Conservation (phyloP, 306 rosid species). For the Albizia julibrissin region DNA sequence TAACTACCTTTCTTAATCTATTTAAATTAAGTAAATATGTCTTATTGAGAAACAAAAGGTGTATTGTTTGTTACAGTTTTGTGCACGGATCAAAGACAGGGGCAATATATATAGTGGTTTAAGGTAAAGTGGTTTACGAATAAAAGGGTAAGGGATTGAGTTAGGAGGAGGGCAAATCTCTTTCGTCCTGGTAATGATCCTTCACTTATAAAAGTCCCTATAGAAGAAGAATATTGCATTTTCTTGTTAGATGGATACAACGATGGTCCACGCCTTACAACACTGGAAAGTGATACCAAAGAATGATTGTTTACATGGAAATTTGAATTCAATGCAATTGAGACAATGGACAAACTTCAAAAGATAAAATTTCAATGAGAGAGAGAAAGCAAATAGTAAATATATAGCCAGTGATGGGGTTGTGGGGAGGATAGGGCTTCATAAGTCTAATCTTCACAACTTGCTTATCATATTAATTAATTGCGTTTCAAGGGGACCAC, state of each 20-base stretch:
- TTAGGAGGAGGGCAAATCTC: conserved; percentile 38
- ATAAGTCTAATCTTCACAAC: conserved; percentile 44
- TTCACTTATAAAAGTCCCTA: conserved; percentile 43
- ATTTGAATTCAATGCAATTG: not conserved
- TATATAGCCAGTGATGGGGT: not conserved
- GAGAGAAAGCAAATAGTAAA: not conserved
- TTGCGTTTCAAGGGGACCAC: conserved; percentile 51
- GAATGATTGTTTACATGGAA: conserved; percentile 40
- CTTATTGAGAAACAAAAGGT: no score
- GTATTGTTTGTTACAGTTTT: no score
- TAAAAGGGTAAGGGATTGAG: conserved; percentile 14
- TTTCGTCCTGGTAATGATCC: conserved; percentile 41
- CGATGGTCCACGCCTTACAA: conserved; percentile 51
- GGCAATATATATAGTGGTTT: not conserved
- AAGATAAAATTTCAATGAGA: not conserved
- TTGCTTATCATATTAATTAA: conserved; percentile 48
- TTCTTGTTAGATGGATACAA: conserved; percentile 62
- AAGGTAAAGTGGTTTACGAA: not conserved
- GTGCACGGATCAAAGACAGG: not conserved
- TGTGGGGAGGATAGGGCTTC: conserved; percentile 33
- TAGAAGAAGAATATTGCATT: conserved; percentile 60
- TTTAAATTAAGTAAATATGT: no score
- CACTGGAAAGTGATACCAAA: conserved; percentile 41
- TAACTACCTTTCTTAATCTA: no score
- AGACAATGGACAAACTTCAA: not conserved